Evolutionary conservation across 495 filamentous ascomycete species (phyloP), one percentile per base, ranked within the genome.

Genomic region (Penicillium riverlandense): DNA sequence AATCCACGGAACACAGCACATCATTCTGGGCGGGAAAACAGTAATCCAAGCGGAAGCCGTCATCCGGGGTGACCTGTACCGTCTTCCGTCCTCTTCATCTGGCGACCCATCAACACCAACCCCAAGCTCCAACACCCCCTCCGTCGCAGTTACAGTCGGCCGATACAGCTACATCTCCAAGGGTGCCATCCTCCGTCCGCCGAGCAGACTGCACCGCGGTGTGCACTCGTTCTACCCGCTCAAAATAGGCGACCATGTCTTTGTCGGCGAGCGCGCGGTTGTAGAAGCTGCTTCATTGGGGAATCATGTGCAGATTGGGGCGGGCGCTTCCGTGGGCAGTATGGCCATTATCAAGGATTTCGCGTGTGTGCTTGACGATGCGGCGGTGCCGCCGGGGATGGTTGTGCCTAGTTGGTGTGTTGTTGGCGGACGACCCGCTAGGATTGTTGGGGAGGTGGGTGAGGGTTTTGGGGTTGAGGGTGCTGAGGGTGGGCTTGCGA

Each of bases 1-100:
- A 55, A 85, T 98, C 51, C 82, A 95, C 62, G 92, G 92, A 57
- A 95, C 90, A 22, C 88, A 91, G 47, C 91, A 97, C 70, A 96
- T 98, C 63, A 95, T 95, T 66, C 87, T 98, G 11, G 91, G 88
- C 52, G 92, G 92, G 45, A 94, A 91, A 66, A 92, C 88, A 8
- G 86, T 96, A 52, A 94, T 98, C 59, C 83, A 89, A 67, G 82
- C 88, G 43, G 86, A 94, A 55, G 90, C 85, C 50, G 85, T 88
- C 55, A 90, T 98, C 58, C 85, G 92, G 36, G 92, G 91, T 35
- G 94, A 98, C 56, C 83, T 96, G 12, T 77, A 84, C 29, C 79
- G 86, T 10, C 44, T 51, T 8, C 52, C 62, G 14, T 54, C 69
- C 39, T 51, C 62, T 33, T 41, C 63, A 22, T 43, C 61, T 38